These are phyloP conservation scores for Podospora appendiculata DNA, from an alignment of 495 filamentous ascomycete species.

Conservation along the genomic window DNA sequence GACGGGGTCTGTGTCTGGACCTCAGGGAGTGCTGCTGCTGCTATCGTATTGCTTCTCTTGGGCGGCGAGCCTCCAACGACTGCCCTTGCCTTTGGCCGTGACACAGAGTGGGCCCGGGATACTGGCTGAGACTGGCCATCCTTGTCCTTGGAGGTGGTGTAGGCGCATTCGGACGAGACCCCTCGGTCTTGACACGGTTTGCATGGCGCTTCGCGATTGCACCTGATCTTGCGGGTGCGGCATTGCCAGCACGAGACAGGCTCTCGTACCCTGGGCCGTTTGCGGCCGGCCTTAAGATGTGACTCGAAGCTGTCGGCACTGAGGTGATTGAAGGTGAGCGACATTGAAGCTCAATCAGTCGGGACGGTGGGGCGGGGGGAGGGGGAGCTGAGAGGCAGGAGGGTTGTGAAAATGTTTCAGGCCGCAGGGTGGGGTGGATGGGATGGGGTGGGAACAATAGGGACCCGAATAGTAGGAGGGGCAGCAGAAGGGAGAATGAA, in stretches of 20 bases:
- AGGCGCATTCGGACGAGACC: constrained; percentile 6
- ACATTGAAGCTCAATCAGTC: background rate
- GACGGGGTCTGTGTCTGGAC: no score
- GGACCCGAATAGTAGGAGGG: background rate
- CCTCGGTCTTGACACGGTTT: constrained; percentile 12
- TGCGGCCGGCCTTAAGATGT: constrained; percentile 12
- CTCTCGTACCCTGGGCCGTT: constrained; percentile 14
- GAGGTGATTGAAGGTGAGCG: constrained; percentile 14
- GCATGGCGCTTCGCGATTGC: constrained; percentile 52
- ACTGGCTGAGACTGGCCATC: background rate
- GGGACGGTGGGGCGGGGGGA: background rate
- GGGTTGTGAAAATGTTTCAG: no score
- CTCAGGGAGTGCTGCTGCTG: background rate
- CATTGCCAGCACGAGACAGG: constrained; percentile 29
- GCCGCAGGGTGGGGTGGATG: no score
- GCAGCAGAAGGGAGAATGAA: background rate
- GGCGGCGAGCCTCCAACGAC: constrained; percentile 16
- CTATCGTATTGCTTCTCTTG: constrained; percentile 3
- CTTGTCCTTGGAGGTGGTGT: background rate
- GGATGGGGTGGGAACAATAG: background rate
- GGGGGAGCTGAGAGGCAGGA: no score
- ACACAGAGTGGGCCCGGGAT: background rate
- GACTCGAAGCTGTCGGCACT: constrained; percentile 15
- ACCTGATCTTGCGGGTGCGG: constrained; percentile 52
- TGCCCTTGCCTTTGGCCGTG: background rate